Base-by-base conservation (phyloP, 2,329 filamentous ascomycete species). In the Lasiodiplodia sp. region DNA sequence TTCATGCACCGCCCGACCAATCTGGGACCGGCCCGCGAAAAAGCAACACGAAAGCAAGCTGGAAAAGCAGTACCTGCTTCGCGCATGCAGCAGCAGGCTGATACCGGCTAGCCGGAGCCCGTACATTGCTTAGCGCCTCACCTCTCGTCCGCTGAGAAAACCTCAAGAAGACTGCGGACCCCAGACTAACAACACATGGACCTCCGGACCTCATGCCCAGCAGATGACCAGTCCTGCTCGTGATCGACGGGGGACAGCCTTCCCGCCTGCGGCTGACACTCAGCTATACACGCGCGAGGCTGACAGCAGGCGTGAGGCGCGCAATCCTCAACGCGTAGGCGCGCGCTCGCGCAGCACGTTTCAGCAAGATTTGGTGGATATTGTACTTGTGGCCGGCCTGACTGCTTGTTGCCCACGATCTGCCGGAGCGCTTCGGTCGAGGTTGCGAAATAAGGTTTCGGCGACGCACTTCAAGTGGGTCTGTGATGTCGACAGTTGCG, bases 361-460 rank as follows among this genome's bases (percentile, higher is more conserved):
- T 64, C 60, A 62, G 38, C 57, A 64, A 64, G 31, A 52, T 64
- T 64, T 38, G 60, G 31, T 52, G 60, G 60, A 44, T 51, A 49
- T 47, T 14, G 37, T 37, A 21, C 21, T 12, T 16, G 40, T 53
- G 31, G 60, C 28, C 11, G 44, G 60, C 60, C 60, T 64, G 28
- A 38, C 40, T 52, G 51, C 23, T n/a, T 25, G 21, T 25, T 47
- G 55, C 31, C 28, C 55, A 7, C 14, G 21, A 5, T 16, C 25
- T 53, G 21, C 16, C 18, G 34, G 53, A 7, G 34, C n/a, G 28
- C 60, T 23, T 49, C 60, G 44, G 44, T 21, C 44, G 44, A 4
- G 44, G 44, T 47, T 47, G 44, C 23, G 23, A 64, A 64, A 52
- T 64, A 64, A 64, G 44, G 44, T 64, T 64, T 64, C 31, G 55